Evolutionary conservation across 345 rosid genomes (phyloP), one percentile per base, ranked within the genome.

Genomic region (Aquilaria sinensis): DNA sequence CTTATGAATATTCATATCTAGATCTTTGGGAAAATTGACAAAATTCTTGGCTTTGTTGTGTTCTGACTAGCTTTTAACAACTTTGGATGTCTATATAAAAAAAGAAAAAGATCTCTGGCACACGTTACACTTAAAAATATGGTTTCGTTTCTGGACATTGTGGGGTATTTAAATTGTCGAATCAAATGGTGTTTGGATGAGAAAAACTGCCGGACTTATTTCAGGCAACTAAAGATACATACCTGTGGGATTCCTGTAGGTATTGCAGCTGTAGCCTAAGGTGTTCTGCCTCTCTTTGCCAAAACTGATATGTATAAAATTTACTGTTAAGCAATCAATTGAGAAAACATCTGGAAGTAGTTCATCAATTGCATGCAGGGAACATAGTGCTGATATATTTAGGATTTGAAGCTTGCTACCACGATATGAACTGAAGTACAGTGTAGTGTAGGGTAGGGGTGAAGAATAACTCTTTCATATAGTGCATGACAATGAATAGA

Each of bases 161-260:
- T 13, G 3, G 1, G 15, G 29, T 15, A 15, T 52, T 3, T 13
- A 4, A 12, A 2, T 9, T 12, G 2, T 13, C 29, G 55, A 14
- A 52, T 14, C 14, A 14, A 15, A 50, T 23, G n/a, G 14, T 50
- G n/a, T 50, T 50, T 50, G n/a, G 5, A 7, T 7, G 11, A 12
- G n/a, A 50, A 10, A 10, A 50, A 10, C n/a, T 50, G 53, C 11
- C 0, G 29, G 8, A 2, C 6, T 15, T 52, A 3, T 52, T n/a
- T 13, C 3, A n/a, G 14, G 16, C 5, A 2, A 7, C 0, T 52
- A 52, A 15, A 52, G 29, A 14, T 23, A 14, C 10, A 9, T 77
- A 90, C 97, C 91, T 83, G 70, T 86, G 91, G 56, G 68, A 81
- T 75, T 77, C 91, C 67, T 88, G 91, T 63, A 90, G 74, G 75